A percentile compares a stretch with the other conserved stretches of the same genome.
phyloP scores from a whole-genome alignment of 139 green algal genomes.

The Microglena sp. region DNA sequence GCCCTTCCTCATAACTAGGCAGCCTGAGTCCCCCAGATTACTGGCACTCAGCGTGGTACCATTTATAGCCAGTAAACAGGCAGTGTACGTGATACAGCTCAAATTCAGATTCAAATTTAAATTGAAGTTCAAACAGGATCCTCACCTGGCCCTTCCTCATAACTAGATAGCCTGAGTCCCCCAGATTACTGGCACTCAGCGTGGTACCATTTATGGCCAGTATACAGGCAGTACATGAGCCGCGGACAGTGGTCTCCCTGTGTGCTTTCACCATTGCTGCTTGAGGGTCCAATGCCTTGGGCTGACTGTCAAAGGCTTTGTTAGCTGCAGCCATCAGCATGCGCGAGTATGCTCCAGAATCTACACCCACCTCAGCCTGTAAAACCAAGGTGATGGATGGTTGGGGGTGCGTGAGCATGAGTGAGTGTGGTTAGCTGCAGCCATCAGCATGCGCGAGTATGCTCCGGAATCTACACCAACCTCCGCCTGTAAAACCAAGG shows the following conservation, averaged over 20 bases:
- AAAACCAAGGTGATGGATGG: neutral
- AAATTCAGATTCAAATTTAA: too few species aligned
- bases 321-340: conserved; percentile 61
- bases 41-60: too few species aligned
- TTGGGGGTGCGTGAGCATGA: neutral
- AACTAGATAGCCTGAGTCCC: conserved; percentile 62
- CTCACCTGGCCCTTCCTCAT: conserved; percentile 36
- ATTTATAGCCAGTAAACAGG: too few species aligned
- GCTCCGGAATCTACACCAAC: neutral
- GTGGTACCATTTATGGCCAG: conserved; percentile 48
- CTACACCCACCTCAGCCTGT: neutral
- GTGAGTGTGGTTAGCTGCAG: neutral
- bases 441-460: neutral
- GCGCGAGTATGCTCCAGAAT: conserved; percentile 61
- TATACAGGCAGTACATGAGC: conserved; percentile 73
- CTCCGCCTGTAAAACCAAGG: neutral
- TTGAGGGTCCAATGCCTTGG: neutral
- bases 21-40: too few species aligned
- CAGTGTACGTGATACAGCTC: too few species aligned
- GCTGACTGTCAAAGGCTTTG: neutral
- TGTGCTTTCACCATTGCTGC: conserved; percentile 11
- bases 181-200: conserved; percentile 71
- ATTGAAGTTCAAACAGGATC: too few species aligned
- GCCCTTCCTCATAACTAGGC: too few species aligned
- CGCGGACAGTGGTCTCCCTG: conserved; percentile 12